phyloP scores from a whole-genome alignment of 306 rosid genomes.

The Quercus ilex region DNA sequence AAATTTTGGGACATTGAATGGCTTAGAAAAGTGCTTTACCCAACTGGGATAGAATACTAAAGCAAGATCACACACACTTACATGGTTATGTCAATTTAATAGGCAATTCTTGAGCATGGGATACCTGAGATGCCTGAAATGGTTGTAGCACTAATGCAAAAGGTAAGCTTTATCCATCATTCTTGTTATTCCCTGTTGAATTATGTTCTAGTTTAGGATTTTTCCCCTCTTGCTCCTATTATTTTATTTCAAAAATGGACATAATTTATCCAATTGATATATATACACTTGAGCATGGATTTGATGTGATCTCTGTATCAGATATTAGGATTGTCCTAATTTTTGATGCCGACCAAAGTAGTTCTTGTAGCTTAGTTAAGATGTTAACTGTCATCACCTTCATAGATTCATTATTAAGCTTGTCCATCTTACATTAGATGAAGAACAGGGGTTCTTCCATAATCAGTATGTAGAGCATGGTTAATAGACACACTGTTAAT shows the following conservation, averaged over 20 bases:
- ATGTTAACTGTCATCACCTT: not conserved
- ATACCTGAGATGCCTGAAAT: conserved; percentile 90
- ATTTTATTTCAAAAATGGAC: not conserved
- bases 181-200: conserved; percentile 1
- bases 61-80: not conserved
- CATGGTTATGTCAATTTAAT: conserved; percentile 24
- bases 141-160: conserved; percentile 88
- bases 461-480: not conserved
- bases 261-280: not conserved
- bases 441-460: not conserved
- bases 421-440: not conserved
- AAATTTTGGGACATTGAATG: not conserved
- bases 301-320: not conserved
- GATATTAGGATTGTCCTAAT: not conserved
- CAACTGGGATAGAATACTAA: not conserved
- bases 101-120: conserved; percentile 87
- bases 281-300: not conserved
- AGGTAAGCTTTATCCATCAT: conserved; percentile 46
- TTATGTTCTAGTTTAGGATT: not conserved
- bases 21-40: not conserved
- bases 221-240: not conserved
- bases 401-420: not conserved
- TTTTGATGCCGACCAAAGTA: no score
- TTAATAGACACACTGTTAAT: not conserved
- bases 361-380: not conserved